These are phyloP conservation scores for Picocystis sp. DNA, from an alignment of 163 green algal species.

Conservation along the genomic window DNA sequence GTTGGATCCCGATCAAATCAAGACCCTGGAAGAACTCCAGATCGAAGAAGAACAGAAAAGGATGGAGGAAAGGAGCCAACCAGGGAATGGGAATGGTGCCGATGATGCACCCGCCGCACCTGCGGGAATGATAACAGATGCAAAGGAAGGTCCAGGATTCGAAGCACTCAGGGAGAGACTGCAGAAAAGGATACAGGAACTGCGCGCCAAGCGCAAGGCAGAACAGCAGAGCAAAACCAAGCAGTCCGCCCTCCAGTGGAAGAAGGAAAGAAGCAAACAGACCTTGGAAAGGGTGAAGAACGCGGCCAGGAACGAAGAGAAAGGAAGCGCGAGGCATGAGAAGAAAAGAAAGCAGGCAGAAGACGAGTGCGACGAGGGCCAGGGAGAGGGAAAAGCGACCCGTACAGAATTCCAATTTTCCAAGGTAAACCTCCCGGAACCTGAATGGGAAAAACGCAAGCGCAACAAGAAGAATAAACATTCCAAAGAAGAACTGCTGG, in stretches of 20 bases:
- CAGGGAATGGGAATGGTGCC: neutral
- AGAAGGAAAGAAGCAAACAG: no score
- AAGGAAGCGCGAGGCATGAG: neutral
- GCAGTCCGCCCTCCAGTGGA: no score
- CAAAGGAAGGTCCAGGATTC: neutral
- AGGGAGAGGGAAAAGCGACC: neutral
- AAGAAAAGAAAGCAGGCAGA: neutral
- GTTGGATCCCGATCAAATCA: neutral
- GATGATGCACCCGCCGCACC: neutral
- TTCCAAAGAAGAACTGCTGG: constrained; percentile 38
- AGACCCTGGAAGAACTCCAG: neutral
- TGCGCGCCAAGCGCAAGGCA: no score
- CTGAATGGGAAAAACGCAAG: constrained; percentile 4
- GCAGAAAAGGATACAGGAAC: neutral
- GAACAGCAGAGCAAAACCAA: no score
- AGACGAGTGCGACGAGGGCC: neutral
- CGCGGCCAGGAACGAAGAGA: neutral
- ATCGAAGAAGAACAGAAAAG: neutral
- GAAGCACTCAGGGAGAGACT: neutral
- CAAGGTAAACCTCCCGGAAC: neutral
- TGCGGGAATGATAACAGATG: neutral
- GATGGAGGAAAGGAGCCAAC: neutral
- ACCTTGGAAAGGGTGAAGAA: neutral
- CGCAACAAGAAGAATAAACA: constrained; percentile 22
- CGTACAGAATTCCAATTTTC: neutral